Conservation (phyloP, 306 rosid genomes). For the Elaeagnus macrophylla region DNA sequence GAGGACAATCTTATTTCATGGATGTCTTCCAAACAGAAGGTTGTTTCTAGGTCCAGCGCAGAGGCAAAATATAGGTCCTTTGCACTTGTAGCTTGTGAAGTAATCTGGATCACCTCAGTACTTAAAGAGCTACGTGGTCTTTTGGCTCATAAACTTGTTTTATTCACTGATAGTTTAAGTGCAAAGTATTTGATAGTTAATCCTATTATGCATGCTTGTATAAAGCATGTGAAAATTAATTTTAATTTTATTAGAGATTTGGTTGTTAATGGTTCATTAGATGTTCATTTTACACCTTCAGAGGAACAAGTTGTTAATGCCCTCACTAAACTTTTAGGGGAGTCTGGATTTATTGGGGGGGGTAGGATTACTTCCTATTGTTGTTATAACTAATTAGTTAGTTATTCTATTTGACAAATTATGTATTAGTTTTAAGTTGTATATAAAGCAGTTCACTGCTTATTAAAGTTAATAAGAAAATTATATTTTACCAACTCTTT, state of each 20-base stretch:
- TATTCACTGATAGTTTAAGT: not conserved
- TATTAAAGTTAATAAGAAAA: too few species aligned
- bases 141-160: not conserved
- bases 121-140: too few species aligned
- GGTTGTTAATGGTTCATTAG: not conserved
- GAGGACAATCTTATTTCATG: not conserved
- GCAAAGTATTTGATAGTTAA: not conserved
- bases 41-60: not conserved
- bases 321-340: not conserved
- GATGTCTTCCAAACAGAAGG: not conserved
- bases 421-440: too few species aligned
- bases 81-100: not conserved
- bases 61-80: not conserved
- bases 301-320: not conserved
- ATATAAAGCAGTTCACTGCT: too few species aligned
- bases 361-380: too few species aligned
- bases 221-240: not conserved
- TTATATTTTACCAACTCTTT: too few species aligned
- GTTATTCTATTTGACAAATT: too few species aligned
- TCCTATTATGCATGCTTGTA: not conserved
- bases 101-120: not conserved
- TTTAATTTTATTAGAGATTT: not conserved
- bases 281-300: not conserved
- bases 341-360: too few species aligned
- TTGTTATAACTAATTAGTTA: too few species aligned